These are phyloP conservation scores for Huntiella decipiens DNA, from an alignment of 2,329 filamentous ascomycete species.

Conservation along the genomic window DNA sequence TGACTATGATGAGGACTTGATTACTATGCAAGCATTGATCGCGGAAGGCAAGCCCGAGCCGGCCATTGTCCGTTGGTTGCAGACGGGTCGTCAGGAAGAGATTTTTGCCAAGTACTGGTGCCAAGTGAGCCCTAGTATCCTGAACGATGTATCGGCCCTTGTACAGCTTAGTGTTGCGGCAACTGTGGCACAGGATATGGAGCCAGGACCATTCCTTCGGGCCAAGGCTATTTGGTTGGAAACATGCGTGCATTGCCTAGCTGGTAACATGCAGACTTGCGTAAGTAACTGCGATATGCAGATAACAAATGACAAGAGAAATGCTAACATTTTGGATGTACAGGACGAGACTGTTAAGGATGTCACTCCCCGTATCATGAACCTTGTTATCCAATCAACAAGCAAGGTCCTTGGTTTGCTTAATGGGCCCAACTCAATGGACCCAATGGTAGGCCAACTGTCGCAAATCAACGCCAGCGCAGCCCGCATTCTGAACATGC, in stretches of 20 bases:
- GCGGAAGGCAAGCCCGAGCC: conserved; percentile 40
- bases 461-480: conserved; percentile 23
- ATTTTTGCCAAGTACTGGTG: conserved; percentile 32
- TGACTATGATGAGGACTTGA: conserved; percentile 27
- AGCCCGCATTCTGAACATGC: conserved; percentile 17
- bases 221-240: conserved; percentile 43
- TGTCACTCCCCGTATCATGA: conserved; percentile 38
- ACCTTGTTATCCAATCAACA: conserved; percentile 30
- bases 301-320: too few species aligned
- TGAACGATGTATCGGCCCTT: conserved; percentile 39
- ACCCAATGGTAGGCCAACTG: conserved; percentile 28
- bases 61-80: conserved; percentile 48
- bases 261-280: conserved; percentile 27
- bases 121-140: conserved; percentile 20
- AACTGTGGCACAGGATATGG: conserved; percentile 40
- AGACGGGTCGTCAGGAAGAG: conserved; percentile 41
- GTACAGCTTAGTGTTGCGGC: conserved; percentile 46
- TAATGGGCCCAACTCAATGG: conserved; percentile 20
- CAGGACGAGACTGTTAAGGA: conserved; percentile 36
- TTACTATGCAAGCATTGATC: conserved; percentile 43
- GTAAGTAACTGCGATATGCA: conserved; percentile 23
- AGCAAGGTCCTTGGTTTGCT: conserved; percentile 34
- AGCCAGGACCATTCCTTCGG: conserved; percentile 29
- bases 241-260: conserved; percentile 35
- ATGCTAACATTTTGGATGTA: not conserved